These are phyloP conservation scores for Coemansia sp. DNA, from an alignment of 192 early-diverging fungal genomes.

Conservation along the genomic window DNA sequence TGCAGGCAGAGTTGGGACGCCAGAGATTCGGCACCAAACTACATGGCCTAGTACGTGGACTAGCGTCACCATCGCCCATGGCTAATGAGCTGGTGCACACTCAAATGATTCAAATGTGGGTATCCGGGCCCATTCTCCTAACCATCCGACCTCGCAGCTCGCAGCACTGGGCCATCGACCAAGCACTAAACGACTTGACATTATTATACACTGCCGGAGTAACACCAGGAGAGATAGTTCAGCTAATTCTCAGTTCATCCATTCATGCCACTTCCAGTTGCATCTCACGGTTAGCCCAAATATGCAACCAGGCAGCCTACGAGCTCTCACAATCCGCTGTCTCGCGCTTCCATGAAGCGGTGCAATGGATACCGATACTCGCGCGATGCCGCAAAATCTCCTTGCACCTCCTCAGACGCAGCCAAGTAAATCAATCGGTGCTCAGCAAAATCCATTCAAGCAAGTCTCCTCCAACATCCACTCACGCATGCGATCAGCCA, in stretches of 20 bases:
- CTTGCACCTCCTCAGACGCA: not conserved
- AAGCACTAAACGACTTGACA: not conserved
- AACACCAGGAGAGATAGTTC: not conserved
- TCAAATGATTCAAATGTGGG: not conserved
- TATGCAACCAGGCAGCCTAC: constrained; percentile 1
- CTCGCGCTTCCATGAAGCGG: not conserved
- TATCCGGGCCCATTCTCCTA: not conserved
- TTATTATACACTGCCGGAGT: not conserved
- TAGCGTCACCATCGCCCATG: not conserved
- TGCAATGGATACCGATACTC: constrained; percentile 5
- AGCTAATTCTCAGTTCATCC: not conserved
- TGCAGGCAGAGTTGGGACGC: not conserved
- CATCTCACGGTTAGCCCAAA: not conserved
- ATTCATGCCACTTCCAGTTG: not conserved
- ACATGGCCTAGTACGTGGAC: not conserved
- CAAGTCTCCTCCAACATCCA: not conserved
- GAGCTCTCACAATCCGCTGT: not conserved
- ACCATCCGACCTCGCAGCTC: not conserved
- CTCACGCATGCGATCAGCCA: not conserved
- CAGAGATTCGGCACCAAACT: not conserved
- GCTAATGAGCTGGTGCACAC: not conserved
- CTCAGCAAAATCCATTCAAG: not conserved
- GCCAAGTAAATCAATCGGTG: not conserved
- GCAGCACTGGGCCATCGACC: not conserved
- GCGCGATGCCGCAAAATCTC: constrained; percentile 5